A percentile compares a stretch with the other conserved stretches of the same genome.
Evolutionary conservation across 2,329 filamentous ascomycete species (phyloP).

Genomic region (Microdochium nivale): DNA sequence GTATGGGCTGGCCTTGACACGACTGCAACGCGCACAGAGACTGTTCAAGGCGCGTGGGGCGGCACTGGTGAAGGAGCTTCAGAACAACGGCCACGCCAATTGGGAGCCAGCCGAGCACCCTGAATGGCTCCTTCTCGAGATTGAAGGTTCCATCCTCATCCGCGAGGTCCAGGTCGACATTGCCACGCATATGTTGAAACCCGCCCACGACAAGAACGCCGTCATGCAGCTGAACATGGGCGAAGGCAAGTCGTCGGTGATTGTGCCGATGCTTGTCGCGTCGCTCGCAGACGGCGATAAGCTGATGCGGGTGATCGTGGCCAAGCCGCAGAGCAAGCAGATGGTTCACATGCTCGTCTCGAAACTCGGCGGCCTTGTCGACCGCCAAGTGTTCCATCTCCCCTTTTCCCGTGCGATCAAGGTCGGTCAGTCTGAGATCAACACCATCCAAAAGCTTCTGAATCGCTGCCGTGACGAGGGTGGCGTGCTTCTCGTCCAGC

Average conservation of each 20-base stretch:
- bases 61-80: conserved; percentile 29
- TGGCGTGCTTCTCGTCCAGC: conserved; percentile 52
- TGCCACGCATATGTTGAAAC: conserved; percentile 43
- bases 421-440: conserved; percentile 20
- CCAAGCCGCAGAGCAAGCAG: conserved; percentile 52
- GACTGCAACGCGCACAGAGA: conserved; percentile 31
- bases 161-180: conserved; percentile 51
- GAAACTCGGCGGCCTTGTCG: conserved; percentile 46
- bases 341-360: conserved; percentile 47
- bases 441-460: conserved; percentile 27
- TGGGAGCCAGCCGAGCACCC: conserved; percentile 45
- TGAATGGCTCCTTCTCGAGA: conserved; percentile 55
- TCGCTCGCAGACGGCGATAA: conserved; percentile 38
- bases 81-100: conserved; percentile 43
- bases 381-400: conserved; percentile 44
- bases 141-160: conserved; percentile 54
- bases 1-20: conserved; percentile 30
- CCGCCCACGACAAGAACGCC: conserved; percentile 29
- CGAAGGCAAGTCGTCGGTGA: conserved; percentile 61
- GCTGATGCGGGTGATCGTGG: conserved; percentile 50
- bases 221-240: conserved; percentile 66
- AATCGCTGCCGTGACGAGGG: conserved; percentile 36
- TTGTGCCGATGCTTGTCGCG: conserved; percentile 54
- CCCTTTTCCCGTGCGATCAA: conserved; percentile 47
- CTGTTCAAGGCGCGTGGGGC: conserved; percentile 13